These are phyloP conservation scores for Penicillium taxi DNA, from an alignment of 495 filamentous ascomycete species.

Conservation along the genomic window DNA sequence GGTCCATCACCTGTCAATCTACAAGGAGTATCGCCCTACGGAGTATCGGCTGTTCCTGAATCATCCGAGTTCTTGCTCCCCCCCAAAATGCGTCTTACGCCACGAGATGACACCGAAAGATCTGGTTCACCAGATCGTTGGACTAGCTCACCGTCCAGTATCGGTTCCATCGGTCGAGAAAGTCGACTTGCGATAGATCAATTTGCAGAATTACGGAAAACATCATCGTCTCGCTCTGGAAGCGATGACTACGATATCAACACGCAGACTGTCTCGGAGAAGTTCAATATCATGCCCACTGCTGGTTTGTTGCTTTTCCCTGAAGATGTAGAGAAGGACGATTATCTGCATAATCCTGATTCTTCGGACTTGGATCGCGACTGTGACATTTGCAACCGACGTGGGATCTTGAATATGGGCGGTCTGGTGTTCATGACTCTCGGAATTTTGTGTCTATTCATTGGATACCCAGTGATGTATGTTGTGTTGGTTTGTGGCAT, in stretches of 20 bases:
- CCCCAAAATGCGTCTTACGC: constrained; percentile 29
- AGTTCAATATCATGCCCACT: constrained; percentile 69
- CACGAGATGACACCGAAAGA: constrained; percentile 8
- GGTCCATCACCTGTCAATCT: constrained; percentile 6
- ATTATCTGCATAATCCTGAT: constrained; percentile 67
- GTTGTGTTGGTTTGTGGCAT: neutral
- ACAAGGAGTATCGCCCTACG: constrained; percentile 23
- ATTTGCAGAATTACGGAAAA: constrained; percentile 50
- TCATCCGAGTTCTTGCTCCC: constrained; percentile 56
- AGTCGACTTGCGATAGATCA: constrained; percentile 35
- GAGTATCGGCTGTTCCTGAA: constrained; percentile 32
- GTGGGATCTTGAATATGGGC: constrained; percentile 62
- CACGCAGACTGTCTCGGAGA: constrained; percentile 70
- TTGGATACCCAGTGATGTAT: constrained; percentile 68
- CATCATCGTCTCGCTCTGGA: constrained; percentile 53
- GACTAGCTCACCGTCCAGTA: constrained; percentile 16
- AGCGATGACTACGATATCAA: constrained; percentile 63
- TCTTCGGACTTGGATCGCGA: constrained; percentile 56
- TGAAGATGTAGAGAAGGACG: constrained; percentile 72
- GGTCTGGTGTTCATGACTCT: constrained; percentile 53
- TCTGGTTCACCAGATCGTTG: constrained; percentile 17
- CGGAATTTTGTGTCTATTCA: constrained; percentile 60
- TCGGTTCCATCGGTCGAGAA: constrained; percentile 43
- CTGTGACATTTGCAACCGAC: constrained; percentile 59
- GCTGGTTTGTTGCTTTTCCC: constrained; percentile 63